A percentile compares a stretch with the other conserved stretches of the same genome.
These are phyloP conservation scores for Diutina neorugosa DNA, from an alignment of 1,139 yeast species.

Conservation along the genomic window DNA sequence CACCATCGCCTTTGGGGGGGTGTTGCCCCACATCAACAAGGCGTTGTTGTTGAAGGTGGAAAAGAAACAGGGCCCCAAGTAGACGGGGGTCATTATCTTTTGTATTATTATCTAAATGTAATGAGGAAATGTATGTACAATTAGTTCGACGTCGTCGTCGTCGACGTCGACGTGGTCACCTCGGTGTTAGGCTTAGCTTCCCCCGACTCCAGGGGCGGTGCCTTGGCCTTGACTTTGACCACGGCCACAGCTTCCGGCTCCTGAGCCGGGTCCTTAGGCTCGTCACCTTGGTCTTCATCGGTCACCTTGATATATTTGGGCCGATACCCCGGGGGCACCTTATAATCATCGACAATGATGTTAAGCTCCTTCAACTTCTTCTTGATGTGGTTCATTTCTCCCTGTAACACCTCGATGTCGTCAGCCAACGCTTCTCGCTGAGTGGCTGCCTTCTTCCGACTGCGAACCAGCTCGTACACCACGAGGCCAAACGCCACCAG, in stretches of 20 bases:
- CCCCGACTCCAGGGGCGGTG: neutral
- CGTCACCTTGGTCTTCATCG: neutral
- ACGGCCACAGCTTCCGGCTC: neutral
- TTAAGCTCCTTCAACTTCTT: slow-evolving; percentile 26
- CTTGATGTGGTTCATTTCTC: slow-evolving; percentile 55
- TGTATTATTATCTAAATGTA: slow-evolving; percentile 8
- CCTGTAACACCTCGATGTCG: slow-evolving; percentile 57
- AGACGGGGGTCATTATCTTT: slow-evolving; percentile 7
- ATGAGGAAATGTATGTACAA: slow-evolving; percentile 3
- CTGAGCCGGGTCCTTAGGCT: neutral
- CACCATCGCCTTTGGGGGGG: slow-evolving; percentile 99
- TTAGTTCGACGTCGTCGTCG: neutral
- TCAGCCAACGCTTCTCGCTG: slow-evolving; percentile 56
- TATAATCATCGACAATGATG: slow-evolving; percentile 9
- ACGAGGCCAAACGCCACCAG: slow-evolving; percentile 70
- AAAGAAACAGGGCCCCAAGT: slow-evolving; percentile 51
- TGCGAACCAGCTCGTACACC: slow-evolving; percentile 60
- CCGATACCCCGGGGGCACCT: neutral
- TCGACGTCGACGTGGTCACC: neutral
- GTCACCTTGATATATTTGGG: neutral
- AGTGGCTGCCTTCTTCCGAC: slow-evolving; percentile 50
- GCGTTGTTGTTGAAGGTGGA: slow-evolving; percentile 89
- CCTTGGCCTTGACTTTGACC: neutral
- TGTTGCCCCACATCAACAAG: slow-evolving; percentile 92
- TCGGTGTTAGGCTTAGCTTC: neutral